A percentile compares a stretch with the other conserved stretches of the same genome.
These are phyloP conservation scores for Oenanthe sinensis DNA, from an alignment of 129 eudicot genomes.

Conservation along the genomic window DNA sequence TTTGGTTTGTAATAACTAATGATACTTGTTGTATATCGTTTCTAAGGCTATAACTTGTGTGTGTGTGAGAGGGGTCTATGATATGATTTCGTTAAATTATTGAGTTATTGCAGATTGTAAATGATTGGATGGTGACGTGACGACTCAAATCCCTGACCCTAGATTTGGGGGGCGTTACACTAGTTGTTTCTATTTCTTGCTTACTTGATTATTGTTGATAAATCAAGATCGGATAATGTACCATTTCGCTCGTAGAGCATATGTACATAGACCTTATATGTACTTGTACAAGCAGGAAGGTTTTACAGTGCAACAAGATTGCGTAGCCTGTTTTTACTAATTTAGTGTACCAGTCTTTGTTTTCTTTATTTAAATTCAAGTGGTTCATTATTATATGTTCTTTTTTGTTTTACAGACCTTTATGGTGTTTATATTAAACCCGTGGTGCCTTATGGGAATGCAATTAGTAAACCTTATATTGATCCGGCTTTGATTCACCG, in stretches of 20 bases:
- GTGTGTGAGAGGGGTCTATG: too few species aligned
- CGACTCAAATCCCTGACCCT: too few species aligned
- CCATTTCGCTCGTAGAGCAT: neutral
- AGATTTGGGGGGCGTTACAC: too few species aligned
- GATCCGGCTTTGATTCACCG: slow-evolving; percentile 77
- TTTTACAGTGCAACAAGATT: neutral
- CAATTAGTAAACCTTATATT: slow-evolving; percentile 39
- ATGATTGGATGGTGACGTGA: too few species aligned
- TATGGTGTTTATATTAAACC: slow-evolving; percentile 87
- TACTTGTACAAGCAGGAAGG: too few species aligned
- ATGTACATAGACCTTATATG: too few species aligned
- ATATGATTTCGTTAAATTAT: too few species aligned
- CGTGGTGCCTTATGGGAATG: slow-evolving; percentile 76
- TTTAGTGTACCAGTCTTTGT: neutral
- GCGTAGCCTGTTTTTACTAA: neutral
- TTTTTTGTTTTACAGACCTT: slow-evolving; percentile 44
- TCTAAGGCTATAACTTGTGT: too few species aligned
- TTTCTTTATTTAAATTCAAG: neutral
- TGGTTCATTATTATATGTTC: neutral
- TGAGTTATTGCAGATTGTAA: too few species aligned
- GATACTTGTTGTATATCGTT: too few species aligned
- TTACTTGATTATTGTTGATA: neutral
- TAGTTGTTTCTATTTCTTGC: neutral
- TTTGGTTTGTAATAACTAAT: too few species aligned
- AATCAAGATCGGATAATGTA: neutral